Base-by-base conservation (phyloP, 1,284 basidiomycete genomes). In the Thelephora terrestris region DNA sequence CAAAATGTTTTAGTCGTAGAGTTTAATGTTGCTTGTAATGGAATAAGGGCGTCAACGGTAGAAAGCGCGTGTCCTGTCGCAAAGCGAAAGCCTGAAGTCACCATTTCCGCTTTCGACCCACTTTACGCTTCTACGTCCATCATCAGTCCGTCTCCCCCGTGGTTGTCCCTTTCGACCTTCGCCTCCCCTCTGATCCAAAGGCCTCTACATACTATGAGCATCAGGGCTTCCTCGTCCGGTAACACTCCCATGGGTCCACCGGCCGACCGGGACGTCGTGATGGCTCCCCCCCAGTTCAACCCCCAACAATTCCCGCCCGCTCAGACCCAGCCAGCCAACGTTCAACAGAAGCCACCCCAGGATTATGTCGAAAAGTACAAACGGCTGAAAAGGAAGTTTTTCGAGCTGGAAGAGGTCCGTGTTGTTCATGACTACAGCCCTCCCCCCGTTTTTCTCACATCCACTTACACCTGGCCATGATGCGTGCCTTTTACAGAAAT, bases 331-430 rank as follows among this genome's bases (percentile, higher is more conserved):
- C 52, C 68, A 73, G 50, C 58, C 54, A 47, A 12, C 12, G 12
- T 32, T 10, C 29, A 32, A 32, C 29, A 32, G 12, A 42, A 42
- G 21, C 39, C 39, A n/a, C 17, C 39, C n/a, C 65, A 66, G 45
- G 78, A 78, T 45, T 61, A 73, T 48, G 57, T 59, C 39, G 79
- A 81, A 64, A 82, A 80, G 61, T 79, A 81, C 62, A 74, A 69
- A 55, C 74, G 70, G 50, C 66, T 81, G 45, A 84, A 84, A 57
- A 65, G 76, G 45, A 75, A 75, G 36, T 80, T 74, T 59, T 74
- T 75, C 54, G 78, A 83, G 50, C 71, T 84, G 42, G 81, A 83
- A 57, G 76, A 83, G 71, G 81, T 83, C 32, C 54, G 73, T 67
- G 43, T 35, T 45, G 49, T 20, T 18, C 39, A 42, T 12, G n/a